Evolutionary conservation across 176 grass and related monocot species (phyloP).

Genomic region (Ananas comosus): DNA sequence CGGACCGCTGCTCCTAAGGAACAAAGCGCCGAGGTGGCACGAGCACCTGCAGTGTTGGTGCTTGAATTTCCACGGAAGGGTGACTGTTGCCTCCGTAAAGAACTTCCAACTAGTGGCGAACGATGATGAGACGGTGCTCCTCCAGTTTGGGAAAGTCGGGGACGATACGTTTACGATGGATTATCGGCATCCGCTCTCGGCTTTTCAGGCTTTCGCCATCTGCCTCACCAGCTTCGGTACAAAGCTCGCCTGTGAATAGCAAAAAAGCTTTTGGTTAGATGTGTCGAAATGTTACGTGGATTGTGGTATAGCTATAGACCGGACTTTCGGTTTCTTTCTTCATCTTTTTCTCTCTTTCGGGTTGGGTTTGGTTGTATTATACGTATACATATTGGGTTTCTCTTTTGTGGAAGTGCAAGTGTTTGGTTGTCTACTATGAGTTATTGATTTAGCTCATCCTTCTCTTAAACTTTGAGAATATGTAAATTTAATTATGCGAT

Average conservation of each 20-base stretch:
- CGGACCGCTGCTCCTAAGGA: not conserved
- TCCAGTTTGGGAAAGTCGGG: slow-evolving; percentile 11
- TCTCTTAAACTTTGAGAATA: not conserved
- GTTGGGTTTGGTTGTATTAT: not conserved
- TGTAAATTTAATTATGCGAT: not conserved
- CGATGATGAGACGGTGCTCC: slow-evolving; percentile 15
- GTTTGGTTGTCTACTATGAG: not conserved
- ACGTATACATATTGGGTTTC: not conserved
- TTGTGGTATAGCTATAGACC: not conserved
- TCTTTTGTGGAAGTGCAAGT: not conserved
- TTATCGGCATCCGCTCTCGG: slow-evolving; percentile 16
- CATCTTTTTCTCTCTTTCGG: not conserved
- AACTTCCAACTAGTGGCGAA: slow-evolving; percentile 17
- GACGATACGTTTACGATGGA: slow-evolving; percentile 11
- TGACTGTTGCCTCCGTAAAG: slow-evolving; percentile 21
- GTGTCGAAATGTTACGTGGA: not conserved
- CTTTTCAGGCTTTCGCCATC: slow-evolving; percentile 20
- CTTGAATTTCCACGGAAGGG: slow-evolving; percentile 18
- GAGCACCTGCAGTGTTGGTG: slow-evolving; percentile 21
- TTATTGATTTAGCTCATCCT: not conserved
- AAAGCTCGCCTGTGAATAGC: slow-evolving; percentile 23
- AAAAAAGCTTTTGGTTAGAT: not conserved
- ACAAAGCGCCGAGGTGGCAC: slow-evolving; percentile 20
- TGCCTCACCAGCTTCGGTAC: slow-evolving; percentile 24
- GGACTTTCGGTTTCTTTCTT: not conserved